A percentile compares a stretch with the other conserved stretches of the same genome.
Conservation (phyloP, 305 asterid genomes). For the Fraxinus nigra region DNA sequence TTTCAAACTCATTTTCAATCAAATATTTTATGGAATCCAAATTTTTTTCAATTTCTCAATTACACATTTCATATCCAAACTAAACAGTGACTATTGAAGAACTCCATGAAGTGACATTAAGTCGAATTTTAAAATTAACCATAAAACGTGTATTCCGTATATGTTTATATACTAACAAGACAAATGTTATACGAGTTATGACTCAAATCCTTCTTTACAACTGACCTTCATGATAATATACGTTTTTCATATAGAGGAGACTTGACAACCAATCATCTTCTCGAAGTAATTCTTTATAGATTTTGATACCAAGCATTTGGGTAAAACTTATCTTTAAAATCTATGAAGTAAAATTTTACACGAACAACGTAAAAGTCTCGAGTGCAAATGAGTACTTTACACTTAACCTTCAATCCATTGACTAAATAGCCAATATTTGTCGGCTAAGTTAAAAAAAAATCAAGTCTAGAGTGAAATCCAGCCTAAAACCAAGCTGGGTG, state of each 20-base stretch:
- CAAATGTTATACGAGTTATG: not conserved
- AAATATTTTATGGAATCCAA: not conserved
- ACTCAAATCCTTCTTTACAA: not conserved
- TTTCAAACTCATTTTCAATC: not conserved
- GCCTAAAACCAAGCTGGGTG: slow-evolving; percentile 16
- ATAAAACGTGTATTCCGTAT: not conserved
- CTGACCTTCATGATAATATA: not conserved
- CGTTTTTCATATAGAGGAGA: not conserved
- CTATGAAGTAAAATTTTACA: not conserved
- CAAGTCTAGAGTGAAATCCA: not conserved
- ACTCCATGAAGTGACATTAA: not conserved
- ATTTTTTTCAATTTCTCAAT: too few relatives aligned
- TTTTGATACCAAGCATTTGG: not conserved
- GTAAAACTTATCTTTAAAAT: not conserved
- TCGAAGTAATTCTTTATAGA: not conserved
- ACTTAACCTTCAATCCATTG: not conserved
- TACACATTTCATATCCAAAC: not conserved
- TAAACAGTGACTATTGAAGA: not conserved
- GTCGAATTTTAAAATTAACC: too few relatives aligned
- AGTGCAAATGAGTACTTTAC: not conserved
- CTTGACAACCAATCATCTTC: not conserved
- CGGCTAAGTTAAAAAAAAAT: not conserved
- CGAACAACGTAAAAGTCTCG: not conserved
- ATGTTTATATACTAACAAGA: not conserved
- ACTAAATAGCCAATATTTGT: not conserved